Evolutionary conservation across 164 flowering plant species (phyloP).

Genomic region (Annona cherimola): DNA sequence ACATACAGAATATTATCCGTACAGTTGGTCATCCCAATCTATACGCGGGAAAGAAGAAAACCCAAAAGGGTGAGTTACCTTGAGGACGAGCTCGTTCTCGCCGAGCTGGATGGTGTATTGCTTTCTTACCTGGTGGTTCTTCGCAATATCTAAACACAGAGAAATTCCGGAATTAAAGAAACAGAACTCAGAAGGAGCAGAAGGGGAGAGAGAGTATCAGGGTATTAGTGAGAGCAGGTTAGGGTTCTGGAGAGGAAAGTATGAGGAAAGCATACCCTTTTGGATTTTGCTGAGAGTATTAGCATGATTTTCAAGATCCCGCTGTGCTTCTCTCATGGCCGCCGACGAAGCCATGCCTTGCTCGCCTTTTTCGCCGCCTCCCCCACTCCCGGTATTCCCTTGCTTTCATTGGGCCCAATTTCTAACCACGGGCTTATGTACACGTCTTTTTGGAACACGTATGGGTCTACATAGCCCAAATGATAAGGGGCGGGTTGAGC

Average conservation of each 20-base stretch:
- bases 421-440: no score
- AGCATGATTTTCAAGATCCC: constrained; percentile 80
- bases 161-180: background rate
- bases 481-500: no score
- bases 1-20: background rate
- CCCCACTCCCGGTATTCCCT: background rate
- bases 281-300: constrained; percentile 80
- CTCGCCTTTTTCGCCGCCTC: background rate
- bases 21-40: background rate
- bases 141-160: constrained; percentile 55
- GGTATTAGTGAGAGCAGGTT: background rate
- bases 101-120: constrained; percentile 95
- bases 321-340: constrained; percentile 61
- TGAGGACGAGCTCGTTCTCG: constrained; percentile 96
- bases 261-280: constrained; percentile 40
- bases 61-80: constrained; percentile 31
- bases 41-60: background rate
- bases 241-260: background rate
- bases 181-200: background rate
- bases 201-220: constrained; percentile 1
- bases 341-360: constrained; percentile 19
- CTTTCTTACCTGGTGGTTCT: constrained; percentile 93
- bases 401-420: no score
- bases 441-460: no score
- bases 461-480: no score